Conservation (phyloP, 2,329 filamentous ascomycete species). For the Capronia americana region DNA sequence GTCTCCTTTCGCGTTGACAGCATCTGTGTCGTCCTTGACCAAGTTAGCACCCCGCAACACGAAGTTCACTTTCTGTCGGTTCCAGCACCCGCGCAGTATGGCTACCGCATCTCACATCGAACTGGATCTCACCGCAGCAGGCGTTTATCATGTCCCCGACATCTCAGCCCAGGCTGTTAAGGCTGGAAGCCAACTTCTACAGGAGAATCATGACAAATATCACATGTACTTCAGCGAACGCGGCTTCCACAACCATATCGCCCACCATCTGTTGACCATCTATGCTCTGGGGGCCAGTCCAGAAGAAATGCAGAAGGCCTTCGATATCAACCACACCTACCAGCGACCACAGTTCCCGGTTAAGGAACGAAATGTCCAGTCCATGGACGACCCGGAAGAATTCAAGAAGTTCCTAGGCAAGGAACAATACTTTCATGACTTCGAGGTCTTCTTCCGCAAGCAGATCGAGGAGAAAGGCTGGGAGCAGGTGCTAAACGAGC, state of each 20-base stretch:
- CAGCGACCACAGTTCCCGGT: constrained; percentile 63
- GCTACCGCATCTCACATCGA: constrained; percentile 57
- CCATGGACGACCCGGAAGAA: constrained; percentile 62
- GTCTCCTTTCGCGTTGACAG: constrained; percentile 2
- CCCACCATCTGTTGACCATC: constrained; percentile 38
- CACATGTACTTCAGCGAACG: constrained; percentile 84
- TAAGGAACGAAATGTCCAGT: constrained; percentile 59
- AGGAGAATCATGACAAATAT: constrained; percentile 73
- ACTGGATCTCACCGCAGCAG: constrained; percentile 52
- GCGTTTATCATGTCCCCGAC: constrained; percentile 55
- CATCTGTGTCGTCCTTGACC: constrained; percentile 4
- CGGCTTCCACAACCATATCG: constrained; percentile 69
- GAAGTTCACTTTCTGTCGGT: constrained; percentile 4
- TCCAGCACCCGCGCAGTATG: constrained; percentile 45
- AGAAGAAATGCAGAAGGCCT: constrained; percentile 66
- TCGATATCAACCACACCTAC: constrained; percentile 69
- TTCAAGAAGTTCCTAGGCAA: constrained; percentile 69
- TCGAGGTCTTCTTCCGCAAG: constrained; percentile 74
- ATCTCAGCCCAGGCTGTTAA: constrained; percentile 63
- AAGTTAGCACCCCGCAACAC: constrained; percentile 4
- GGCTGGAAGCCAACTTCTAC: constrained; percentile 71
- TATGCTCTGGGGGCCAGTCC: constrained; percentile 68
- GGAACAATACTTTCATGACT: constrained; percentile 72
- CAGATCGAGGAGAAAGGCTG: constrained; percentile 72
- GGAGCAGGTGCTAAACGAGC: constrained; percentile 54